phyloP scores from a whole-genome alignment of 2,329 filamentous ascomycete genomes.

The Chaetomiaceae sp. region DNA sequence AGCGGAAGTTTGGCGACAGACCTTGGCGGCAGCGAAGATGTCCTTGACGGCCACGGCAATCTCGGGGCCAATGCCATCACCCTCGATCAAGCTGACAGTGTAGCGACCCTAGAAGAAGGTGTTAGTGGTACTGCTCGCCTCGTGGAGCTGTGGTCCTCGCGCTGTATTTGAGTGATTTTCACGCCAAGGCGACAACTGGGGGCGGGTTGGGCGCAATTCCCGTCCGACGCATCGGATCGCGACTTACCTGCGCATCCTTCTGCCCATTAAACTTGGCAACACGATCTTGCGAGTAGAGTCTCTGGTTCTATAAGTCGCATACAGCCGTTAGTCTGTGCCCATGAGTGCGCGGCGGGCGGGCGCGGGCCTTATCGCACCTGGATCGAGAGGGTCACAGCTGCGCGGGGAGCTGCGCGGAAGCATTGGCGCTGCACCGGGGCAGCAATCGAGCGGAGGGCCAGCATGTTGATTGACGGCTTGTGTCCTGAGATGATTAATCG shows the following conservation, averaged over 20 bases:
- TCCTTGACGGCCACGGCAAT: conserved; percentile 98
- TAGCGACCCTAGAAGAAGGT: conserved; percentile 69
- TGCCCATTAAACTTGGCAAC: conserved; percentile 92
- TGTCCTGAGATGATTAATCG: not conserved
- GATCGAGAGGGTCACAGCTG: conserved; percentile 42
- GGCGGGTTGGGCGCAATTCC: conserved; percentile 8
- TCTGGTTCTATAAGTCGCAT: conserved; percentile 39
- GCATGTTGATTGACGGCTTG: conserved; percentile 52
- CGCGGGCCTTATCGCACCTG: conserved; percentile 52
- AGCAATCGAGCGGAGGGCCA: conserved; percentile 74
- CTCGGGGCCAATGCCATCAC: conserved; percentile 97
- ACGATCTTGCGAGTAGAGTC: conserved; percentile 63
- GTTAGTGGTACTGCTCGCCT: conserved; percentile 24
- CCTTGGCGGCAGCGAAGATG: conserved; percentile 93
- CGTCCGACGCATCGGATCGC: conserved; percentile 18
- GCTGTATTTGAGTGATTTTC: conserved; percentile 24
- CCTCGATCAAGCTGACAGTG: conserved; percentile 95
- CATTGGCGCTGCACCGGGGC: conserved; percentile 72
- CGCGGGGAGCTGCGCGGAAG: conserved; percentile 63
- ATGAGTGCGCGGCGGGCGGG: conserved; percentile 15
- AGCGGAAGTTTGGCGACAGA: conserved; percentile 41
- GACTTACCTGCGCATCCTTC: conserved; percentile 79
- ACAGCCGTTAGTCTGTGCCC: not conserved
- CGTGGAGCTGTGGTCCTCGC: conserved; percentile 9
- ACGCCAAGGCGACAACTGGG: conserved; percentile 10